Percentiles rank a stretch among this genome's conserved stretches.
phyloP scores from a whole-genome alignment of 208 protist genomes.

The Trypanosoma caninum region DNA sequence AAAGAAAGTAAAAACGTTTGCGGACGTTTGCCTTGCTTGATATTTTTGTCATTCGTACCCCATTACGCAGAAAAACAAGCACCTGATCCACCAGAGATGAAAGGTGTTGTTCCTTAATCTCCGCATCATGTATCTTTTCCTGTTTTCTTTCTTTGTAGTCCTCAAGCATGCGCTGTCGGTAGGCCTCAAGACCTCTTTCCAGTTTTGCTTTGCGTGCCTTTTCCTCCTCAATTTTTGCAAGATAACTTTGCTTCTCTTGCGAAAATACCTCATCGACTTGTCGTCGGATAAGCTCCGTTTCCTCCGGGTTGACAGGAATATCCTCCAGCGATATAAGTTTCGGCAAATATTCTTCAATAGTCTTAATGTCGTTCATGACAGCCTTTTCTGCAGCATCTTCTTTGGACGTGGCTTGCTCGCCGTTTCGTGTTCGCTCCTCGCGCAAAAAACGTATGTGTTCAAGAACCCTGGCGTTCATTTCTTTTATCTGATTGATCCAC shows the following conservation, averaged over 20 bases:
- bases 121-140: conserved; percentile 83
- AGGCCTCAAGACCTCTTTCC: conserved; percentile 81
- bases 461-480: conserved; percentile 85
- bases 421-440: conserved; percentile 72
- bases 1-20: conserved; percentile 87
- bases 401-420: conserved; percentile 53
- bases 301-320: conserved; percentile 70
- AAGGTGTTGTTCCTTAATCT: conserved; percentile 84
- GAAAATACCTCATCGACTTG: conserved; percentile 87
- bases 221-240: conserved; percentile 79
- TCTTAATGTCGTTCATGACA: conserved; percentile 77
- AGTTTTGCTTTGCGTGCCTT: conserved; percentile 85
- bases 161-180: conserved; percentile 77
- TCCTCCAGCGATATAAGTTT: conserved; percentile 90
- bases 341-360: conserved; percentile 82
- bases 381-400: conserved; percentile 77
- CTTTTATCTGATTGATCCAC: conserved; percentile 89
- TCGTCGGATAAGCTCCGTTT: conserved; percentile 82
- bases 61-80: conserved; percentile 80
- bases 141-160: conserved; percentile 77
- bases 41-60: conserved; percentile 88
- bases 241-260: conserved; percentile 77
- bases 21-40: conserved; percentile 71
- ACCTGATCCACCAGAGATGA: conserved; percentile 80
- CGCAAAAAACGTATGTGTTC: conserved; percentile 64